A percentile compares a stretch with the other conserved stretches of the same genome.
phyloP scores from a whole-genome alignment of 2,329 filamentous ascomycete genomes.

The Xylaria sp. region DNA sequence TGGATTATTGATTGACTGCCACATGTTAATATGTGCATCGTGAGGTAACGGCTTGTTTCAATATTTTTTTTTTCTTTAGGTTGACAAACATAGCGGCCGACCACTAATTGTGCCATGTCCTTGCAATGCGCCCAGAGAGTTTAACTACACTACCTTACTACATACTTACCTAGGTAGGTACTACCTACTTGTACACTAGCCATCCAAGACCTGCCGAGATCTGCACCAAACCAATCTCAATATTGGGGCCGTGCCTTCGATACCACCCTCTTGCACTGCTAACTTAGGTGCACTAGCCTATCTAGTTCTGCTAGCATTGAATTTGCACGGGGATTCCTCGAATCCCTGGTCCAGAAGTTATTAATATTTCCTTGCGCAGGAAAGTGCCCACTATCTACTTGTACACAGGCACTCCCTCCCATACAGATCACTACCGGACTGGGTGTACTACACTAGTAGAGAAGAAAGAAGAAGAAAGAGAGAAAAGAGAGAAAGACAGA shows the following conservation, averaged over 20 bases:
- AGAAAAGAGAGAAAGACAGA: constrained; percentile 6
- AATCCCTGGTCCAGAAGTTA: constrained; percentile 28
- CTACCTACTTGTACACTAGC: too few relatives aligned
- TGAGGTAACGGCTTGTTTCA: not conserved
- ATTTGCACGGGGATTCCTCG: constrained; percentile 26
- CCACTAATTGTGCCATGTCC: not conserved
- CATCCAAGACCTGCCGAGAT: constrained; percentile 27
- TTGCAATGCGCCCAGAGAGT: not conserved
- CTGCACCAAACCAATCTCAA: constrained; percentile 25
- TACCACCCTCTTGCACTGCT: constrained; percentile 7
- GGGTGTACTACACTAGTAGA: not conserved
- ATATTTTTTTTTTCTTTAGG: not conserved
- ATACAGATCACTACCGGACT: constrained; percentile 4
- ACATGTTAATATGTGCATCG: not conserved
- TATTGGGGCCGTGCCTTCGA: constrained; percentile 18
- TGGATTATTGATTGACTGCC: constrained; percentile 7
- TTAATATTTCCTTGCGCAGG: constrained; percentile 12
- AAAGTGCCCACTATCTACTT: not conserved
- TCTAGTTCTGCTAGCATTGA: constrained; percentile 3
- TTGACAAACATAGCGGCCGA: not conserved
- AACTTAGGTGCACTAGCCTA: constrained; percentile 9
- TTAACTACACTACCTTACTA: too few relatives aligned
- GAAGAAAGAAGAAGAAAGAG: constrained; percentile 4
- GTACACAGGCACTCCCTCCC: not conserved
- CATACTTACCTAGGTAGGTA: too few relatives aligned